Evolutionary conservation across 176 grass and related monocot species (phyloP).

Genomic region (Phoenix dactylifera): DNA sequence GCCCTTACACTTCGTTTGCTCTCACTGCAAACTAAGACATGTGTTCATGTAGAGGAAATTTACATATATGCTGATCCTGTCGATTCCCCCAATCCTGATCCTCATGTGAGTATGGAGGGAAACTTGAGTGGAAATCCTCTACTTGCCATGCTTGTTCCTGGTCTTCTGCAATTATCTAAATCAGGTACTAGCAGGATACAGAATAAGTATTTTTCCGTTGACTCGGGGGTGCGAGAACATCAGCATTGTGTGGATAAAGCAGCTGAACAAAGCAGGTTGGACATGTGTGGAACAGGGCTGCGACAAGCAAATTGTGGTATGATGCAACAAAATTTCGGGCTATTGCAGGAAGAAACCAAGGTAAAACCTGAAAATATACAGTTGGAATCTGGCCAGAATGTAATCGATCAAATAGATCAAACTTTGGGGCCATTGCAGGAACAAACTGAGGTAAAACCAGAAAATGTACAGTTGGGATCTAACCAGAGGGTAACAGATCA

Average conservation of each 20-base stretch:
- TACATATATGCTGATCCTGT: constrained; percentile 81
- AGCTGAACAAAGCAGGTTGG: constrained; percentile 9
- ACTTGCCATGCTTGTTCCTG: constrained; percentile 75
- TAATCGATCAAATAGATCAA: too few species aligned
- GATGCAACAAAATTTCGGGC: too few species aligned
- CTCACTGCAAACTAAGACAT: constrained; percentile 73
- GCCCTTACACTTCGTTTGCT: constrained; percentile 70
- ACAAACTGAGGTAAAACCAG: too few species aligned
- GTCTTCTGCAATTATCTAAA: constrained; percentile 66
- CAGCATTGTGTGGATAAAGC: neutral
- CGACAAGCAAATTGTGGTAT: too few species aligned
- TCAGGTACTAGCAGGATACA: constrained; percentile 46
- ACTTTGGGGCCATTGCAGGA: too few species aligned
- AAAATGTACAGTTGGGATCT: too few species aligned
- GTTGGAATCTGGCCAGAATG: too few species aligned
- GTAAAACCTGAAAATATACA: too few species aligned
- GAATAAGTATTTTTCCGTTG: constrained; percentile 37
- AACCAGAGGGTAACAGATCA: constrained; percentile 4
- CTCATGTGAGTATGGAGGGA: constrained; percentile 21
- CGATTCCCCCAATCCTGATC: constrained; percentile 24
- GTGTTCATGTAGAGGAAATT: constrained; percentile 76
- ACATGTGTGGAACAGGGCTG: too few species aligned
- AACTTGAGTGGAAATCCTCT: constrained; percentile 58
- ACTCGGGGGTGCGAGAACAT: constrained; percentile 11
- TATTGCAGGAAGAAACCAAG: too few species aligned